These are phyloP conservation scores for Apophysomyces elegans DNA, from an alignment of 371 early-diverging fungal genomes.

Conservation along the genomic window DNA sequence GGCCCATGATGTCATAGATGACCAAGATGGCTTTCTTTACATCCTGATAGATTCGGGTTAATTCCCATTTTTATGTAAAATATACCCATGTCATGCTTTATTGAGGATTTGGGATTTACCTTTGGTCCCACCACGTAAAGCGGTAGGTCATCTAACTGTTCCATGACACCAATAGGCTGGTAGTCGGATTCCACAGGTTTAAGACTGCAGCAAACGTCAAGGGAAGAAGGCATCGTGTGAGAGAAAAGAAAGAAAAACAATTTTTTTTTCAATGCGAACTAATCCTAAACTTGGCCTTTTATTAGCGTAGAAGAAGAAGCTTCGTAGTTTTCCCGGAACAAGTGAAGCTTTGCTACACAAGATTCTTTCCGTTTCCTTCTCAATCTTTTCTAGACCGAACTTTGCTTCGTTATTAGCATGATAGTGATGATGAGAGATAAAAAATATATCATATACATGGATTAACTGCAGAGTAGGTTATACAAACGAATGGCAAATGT, in stretches of 20 bases:
- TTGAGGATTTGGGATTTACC: not conserved
- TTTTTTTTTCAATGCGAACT: not conserved
- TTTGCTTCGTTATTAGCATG: not conserved
- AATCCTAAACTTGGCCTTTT: not conserved
- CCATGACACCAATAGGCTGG: conserved; percentile 54
- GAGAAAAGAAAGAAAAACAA: not conserved
- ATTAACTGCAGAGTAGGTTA: too few species aligned
- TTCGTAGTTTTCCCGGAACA: conserved; percentile 1
- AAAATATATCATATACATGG: too few species aligned
- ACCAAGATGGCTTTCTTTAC: conserved; percentile 52
- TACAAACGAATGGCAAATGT: too few species aligned
- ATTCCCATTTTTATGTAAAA: too few species aligned
- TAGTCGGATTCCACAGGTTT: conserved; percentile 67
- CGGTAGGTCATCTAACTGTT: conserved; percentile 44
- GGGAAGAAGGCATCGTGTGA: conserved; percentile 48
- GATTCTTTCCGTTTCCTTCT: not conserved
- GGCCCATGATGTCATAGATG: conserved; percentile 55
- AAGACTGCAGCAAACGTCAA: conserved; percentile 64
- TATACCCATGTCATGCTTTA: too few species aligned
- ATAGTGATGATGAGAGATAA: too few species aligned
- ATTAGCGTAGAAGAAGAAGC: not conserved
- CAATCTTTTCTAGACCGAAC: not conserved
- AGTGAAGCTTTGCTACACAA: not conserved
- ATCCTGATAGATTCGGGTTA: conserved; percentile 19
- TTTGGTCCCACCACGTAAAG: conserved; percentile 28